These are phyloP conservation scores for Sequoiadendron giganteum DNA, from an alignment of 75 land plant genomes.

Conservation along the genomic window DNA sequence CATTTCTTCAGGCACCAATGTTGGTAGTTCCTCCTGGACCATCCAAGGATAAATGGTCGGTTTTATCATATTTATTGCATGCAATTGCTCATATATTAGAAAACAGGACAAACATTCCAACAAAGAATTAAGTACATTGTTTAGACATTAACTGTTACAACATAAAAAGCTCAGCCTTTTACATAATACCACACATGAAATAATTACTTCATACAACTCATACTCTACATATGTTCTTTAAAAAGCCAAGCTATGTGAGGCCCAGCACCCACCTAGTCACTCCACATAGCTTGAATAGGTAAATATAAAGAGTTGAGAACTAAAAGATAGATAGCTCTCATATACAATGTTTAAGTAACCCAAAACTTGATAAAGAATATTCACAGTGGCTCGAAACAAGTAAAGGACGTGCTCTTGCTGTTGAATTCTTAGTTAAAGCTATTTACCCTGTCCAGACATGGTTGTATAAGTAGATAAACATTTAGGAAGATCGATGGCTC, in stretches of 20 bases:
- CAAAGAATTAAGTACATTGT: too few species aligned
- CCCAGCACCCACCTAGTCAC: background rate
- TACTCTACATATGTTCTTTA: background rate
- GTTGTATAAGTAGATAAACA: background rate
- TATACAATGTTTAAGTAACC: background rate
- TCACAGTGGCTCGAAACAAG: background rate
- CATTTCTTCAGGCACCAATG: too few species aligned
- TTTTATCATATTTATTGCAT: too few species aligned
- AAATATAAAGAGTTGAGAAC: background rate
- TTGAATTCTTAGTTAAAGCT: background rate
- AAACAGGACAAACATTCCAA: too few species aligned
- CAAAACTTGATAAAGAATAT: background rate
- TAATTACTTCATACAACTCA: too few species aligned
- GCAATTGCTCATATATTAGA: too few species aligned
- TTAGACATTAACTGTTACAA: too few species aligned
- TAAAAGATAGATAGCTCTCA: background rate
- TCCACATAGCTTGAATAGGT: background rate
- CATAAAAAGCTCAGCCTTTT: too few species aligned
- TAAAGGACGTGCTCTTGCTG: background rate
- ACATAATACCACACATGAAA: too few species aligned
- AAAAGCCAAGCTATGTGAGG: background rate
- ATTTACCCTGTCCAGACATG: background rate
- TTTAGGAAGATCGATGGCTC: background rate
- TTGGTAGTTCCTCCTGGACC: too few species aligned
- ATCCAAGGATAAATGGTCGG: too few species aligned